A percentile compares a stretch with the other conserved stretches of the same genome.
Evolutionary conservation across 345 rosid genomes (phyloP).

Genomic region (Microcos paniculata): DNA sequence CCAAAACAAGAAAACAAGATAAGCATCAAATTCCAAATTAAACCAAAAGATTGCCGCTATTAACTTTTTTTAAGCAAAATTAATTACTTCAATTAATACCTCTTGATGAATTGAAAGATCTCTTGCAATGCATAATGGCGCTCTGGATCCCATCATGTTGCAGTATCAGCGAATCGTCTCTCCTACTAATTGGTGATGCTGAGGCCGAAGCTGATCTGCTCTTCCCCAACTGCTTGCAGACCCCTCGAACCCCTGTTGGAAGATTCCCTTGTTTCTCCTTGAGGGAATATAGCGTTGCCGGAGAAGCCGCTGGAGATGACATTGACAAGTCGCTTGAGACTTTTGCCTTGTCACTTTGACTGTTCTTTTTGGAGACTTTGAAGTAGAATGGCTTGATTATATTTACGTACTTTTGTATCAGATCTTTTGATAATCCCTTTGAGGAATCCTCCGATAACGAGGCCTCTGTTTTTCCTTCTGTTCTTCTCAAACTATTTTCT

Average conservation of each 20-base stretch:
- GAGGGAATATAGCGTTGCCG: conserved; percentile 27
- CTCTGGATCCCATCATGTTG: conserved; percentile 94
- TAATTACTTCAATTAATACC: conserved; percentile 22
- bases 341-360: conserved; percentile 28
- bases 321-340: conserved; percentile 26
- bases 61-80: not conserved
- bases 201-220: conserved; percentile 68
- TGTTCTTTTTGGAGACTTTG: conserved; percentile 41
- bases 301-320: conserved; percentile 47
- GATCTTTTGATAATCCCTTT: conserved; percentile 49
- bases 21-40: not conserved
- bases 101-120: conserved; percentile 61
- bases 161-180: conserved; percentile 78
- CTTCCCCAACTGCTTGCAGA: conserved; percentile 59
- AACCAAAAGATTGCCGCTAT: not conserved
- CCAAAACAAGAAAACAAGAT: not conserved
- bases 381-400: conserved; percentile 70
- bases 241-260: conserved; percentile 48
- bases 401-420: conserved; percentile 54
- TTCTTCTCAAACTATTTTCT: conserved; percentile 34
- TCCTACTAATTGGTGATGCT: conserved; percentile 57
- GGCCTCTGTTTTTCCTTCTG: conserved; percentile 21
- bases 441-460: conserved; percentile 25
- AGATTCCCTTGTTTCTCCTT: conserved; percentile 47
- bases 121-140: conserved; percentile 96